Evolutionary conservation across 163 green algal genomes (phyloP), one percentile per base, ranked within the genome.

Genomic region (Chloromonas sp.): DNA sequence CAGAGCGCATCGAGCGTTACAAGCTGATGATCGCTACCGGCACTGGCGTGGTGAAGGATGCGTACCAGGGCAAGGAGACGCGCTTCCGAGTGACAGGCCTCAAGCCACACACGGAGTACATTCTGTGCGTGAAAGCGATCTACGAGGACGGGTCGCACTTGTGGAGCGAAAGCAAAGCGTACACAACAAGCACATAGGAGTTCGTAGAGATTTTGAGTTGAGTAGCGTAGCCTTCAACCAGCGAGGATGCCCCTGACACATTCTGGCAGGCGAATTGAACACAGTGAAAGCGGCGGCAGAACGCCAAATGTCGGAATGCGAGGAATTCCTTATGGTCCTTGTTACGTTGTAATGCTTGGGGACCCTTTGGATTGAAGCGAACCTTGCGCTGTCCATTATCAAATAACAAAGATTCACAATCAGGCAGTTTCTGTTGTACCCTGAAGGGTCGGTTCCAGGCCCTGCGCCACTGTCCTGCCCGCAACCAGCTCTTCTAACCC

Each of bases 91-190:
- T 95, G 0, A 91, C 76, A 0, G 89, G 89, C 1, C 88, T 98
- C 70, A 91, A 92, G 83, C 89, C 91, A 60, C 91, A 92, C 85
- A 91, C 89, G 1, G 92, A 97, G 88, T 97, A 96, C 85, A 92
- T 98, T 74, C 93, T 97, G 84, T 96, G 94, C 81, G 92, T 98
- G 70, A 98, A 98, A 89, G 94, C 93, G 3, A 90, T 92, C n/a
- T 98, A 96, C 86, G 94, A 95, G 81, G 94, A 98, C 85, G 93
- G 94, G 3, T 93, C 86, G 36, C 94, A 93, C 84, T 57, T 95
- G 2, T 98, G 94, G 94, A 94, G 89, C 83, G 94, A 97, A 61
- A 92, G 87, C 36, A 94, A 95, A 85, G 87, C 93, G 1, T 97
- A 93, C 87, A 88, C 82, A 78, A 88, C 85, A 3, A 84, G 62